Conservation (phyloP, 768 basidiomycete species). For the Lactifluus pinguis region DNA sequence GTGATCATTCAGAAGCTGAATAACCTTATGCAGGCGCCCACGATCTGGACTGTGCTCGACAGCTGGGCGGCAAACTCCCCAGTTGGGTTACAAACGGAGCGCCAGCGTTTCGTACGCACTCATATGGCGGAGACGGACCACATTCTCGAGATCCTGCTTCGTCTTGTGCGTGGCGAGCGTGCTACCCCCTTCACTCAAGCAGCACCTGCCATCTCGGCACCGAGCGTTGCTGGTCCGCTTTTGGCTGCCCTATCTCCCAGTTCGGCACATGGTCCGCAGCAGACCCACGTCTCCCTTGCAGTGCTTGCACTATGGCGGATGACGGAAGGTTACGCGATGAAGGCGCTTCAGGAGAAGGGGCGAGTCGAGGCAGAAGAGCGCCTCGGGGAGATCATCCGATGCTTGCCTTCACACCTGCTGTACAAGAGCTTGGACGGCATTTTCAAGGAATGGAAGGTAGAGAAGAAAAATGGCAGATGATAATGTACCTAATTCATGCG, state of each 20-base stretch:
- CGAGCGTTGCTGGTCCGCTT: slow-evolving; percentile 59
- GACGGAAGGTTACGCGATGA: slow-evolving; percentile 71
- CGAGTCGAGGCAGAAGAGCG: slow-evolving; percentile 65
- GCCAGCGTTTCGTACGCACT: slow-evolving; percentile 81
- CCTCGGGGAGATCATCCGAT: slow-evolving; percentile 84
- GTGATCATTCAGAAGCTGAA: not conserved
- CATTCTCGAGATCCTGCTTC: slow-evolving; percentile 84
- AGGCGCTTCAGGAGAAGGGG: slow-evolving; percentile 50
- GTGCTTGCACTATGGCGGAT: slow-evolving; percentile 87
- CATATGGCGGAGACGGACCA: slow-evolving; percentile 84
- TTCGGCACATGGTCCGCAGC: slow-evolving; percentile 76
- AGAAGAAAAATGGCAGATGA: slow-evolving; percentile 60
- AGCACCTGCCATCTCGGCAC: slow-evolving; percentile 50
- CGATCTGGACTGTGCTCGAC: slow-evolving; percentile 84
- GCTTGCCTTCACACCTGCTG: slow-evolving; percentile 77
- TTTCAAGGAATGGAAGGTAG: slow-evolving; percentile 85
- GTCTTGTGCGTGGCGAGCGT: slow-evolving; percentile 85
- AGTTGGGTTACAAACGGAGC: slow-evolving; percentile 62
- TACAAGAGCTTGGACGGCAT: slow-evolving; percentile 91
- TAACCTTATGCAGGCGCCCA: slow-evolving; percentile 58
- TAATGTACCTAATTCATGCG: slow-evolving; percentile 3
- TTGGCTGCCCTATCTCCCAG: slow-evolving; percentile 61
- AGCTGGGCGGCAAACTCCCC: slow-evolving; percentile 83
- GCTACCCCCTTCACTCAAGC: slow-evolving; percentile 61
- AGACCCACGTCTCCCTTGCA: slow-evolving; percentile 91